A percentile compares a stretch with the other conserved stretches of the same genome.
Conservation (phyloP, 306 rosid genomes). For the Casuarina glauca region DNA sequence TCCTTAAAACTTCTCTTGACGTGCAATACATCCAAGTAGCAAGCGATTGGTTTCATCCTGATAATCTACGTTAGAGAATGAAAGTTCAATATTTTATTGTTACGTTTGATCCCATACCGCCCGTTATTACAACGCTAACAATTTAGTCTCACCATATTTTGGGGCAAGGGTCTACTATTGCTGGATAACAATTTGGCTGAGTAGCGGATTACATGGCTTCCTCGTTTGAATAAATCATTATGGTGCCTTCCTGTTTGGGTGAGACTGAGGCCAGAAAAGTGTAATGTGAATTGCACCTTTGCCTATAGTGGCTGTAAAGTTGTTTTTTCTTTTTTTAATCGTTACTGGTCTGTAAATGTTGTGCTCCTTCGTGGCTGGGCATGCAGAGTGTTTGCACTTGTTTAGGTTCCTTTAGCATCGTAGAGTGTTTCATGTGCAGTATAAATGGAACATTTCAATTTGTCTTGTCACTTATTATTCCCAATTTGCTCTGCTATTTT, state of each 20-base stretch:
- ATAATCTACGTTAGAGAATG: neutral
- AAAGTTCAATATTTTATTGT: neutral
- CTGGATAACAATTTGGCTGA: neutral
- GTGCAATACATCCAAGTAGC: neutral
- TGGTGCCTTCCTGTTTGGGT: neutral
- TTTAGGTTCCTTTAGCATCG: neutral
- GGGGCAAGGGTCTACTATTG: neutral
- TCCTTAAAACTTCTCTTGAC: neutral
- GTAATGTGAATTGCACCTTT: neutral
- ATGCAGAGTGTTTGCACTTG: neutral
- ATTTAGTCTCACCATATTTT: neutral
- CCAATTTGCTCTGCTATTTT: neutral
- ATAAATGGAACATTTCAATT: neutral
- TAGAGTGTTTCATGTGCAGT: neutral
- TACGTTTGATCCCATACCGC: neutral
- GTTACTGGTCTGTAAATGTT: neutral
- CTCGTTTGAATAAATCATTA: neutral
- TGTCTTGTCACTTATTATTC: neutral
- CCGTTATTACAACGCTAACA: neutral
- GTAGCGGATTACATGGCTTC: neutral
- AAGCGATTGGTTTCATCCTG: neutral
- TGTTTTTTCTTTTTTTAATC: neutral
- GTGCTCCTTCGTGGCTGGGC: neutral
- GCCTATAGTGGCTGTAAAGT: neutral
- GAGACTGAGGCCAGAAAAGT: neutral